Percentiles rank a stretch among this genome's conserved stretches.
phyloP scores from a whole-genome alignment of 768 basidiomycete species.

The Hydnomerulius pinastri region DNA sequence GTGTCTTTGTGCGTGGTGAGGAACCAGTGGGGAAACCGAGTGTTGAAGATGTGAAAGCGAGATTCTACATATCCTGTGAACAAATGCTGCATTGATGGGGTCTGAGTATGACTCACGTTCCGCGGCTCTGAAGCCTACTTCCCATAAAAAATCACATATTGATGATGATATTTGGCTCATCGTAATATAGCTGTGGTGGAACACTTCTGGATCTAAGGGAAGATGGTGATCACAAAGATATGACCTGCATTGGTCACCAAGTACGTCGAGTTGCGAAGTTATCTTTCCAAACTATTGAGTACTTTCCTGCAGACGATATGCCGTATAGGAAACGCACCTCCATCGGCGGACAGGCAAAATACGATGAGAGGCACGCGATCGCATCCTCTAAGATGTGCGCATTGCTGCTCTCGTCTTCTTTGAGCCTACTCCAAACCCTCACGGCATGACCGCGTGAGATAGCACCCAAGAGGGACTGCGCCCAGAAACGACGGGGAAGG shows the following conservation, averaged over 20 bases:
- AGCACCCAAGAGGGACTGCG: conserved; percentile 41
- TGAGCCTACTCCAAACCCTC: conserved; percentile 35
- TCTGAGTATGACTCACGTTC: conserved; percentile 35
- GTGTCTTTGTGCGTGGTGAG: conserved; percentile 49
- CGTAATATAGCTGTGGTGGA: conserved; percentile 34
- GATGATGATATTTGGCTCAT: conserved; percentile 35
- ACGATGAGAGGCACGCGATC: conserved; percentile 52
- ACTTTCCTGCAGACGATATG: neutral
- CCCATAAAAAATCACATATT: conserved; percentile 54
- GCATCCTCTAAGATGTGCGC: conserved; percentile 43
- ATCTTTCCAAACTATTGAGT: conserved; percentile 34
- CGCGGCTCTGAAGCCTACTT: conserved; percentile 47
- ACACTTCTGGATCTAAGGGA: conserved; percentile 29
- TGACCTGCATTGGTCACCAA: conserved; percentile 42
- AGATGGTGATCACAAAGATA: conserved; percentile 35
- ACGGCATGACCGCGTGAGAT: conserved; percentile 47
- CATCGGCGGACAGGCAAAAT: conserved; percentile 46
- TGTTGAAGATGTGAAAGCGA: conserved; percentile 46
- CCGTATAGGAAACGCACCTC: conserved; percentile 35
- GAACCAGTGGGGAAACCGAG: conserved; percentile 62
- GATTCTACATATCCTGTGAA: conserved; percentile 25
- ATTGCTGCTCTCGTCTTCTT: conserved; percentile 8
- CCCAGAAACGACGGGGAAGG: conserved; percentile 53
- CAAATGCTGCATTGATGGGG: neutral
- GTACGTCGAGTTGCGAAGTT: conserved; percentile 37